These are phyloP conservation scores for Boletus fagicola DNA, from an alignment of 768 basidiomycete genomes.

Conservation along the genomic window DNA sequence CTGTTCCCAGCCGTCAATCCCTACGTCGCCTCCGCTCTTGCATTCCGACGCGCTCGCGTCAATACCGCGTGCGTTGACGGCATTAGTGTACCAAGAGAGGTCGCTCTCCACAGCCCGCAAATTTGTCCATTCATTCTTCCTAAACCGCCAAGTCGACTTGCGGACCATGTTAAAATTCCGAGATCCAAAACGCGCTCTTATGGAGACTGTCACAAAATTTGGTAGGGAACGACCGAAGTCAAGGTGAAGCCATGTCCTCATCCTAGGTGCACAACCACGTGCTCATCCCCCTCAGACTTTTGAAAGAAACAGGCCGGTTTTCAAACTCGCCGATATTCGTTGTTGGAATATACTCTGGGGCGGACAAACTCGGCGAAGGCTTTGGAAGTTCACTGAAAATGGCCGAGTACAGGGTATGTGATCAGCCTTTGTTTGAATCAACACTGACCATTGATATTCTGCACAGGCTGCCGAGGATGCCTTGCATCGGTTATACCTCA, in stretches of 20 bases:
- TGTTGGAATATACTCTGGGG: slow-evolving; percentile 89
- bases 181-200: slow-evolving; percentile 76
- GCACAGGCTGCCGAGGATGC: slow-evolving; percentile 82
- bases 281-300: slow-evolving; percentile 48
- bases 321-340: slow-evolving; percentile 91
- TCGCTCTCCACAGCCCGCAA: slow-evolving; percentile 83
- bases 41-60: slow-evolving; percentile 89
- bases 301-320: slow-evolving; percentile 91
- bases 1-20: slow-evolving; percentile 45
- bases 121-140: slow-evolving; percentile 88
- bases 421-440: background rate
- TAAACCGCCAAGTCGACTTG: slow-evolving; percentile 81
- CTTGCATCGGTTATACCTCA: slow-evolving; percentile 78
- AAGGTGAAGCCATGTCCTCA: slow-evolving; percentile 42
- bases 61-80: slow-evolving; percentile 82
- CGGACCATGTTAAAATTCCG: slow-evolving; percentile 75
- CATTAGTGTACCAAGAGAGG: slow-evolving; percentile 82
- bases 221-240: slow-evolving; percentile 64
- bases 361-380: slow-evolving; percentile 87
- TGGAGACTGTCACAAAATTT: slow-evolving; percentile 70
- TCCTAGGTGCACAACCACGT: background rate
- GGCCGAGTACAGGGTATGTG: slow-evolving; percentile 85
- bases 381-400: slow-evolving; percentile 91
- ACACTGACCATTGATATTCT: background rate
- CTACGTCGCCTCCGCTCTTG: slow-evolving; percentile 49